Evolutionary conservation across 208 protist species (phyloP).

Genomic region (Angomonas deanei): DNA sequence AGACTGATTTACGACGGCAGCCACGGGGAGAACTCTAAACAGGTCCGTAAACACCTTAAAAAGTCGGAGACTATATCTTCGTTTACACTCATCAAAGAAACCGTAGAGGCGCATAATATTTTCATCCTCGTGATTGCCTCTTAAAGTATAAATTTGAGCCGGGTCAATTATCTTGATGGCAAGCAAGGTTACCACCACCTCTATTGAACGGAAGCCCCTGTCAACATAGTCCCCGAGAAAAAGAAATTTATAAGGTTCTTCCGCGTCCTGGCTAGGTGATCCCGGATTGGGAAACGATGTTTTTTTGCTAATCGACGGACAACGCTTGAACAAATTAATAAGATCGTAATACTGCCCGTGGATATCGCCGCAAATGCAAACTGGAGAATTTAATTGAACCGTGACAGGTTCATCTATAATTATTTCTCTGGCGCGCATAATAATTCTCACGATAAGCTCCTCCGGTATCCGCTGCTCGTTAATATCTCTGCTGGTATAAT

Average conservation of each 20-base stretch:
- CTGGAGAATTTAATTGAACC: slow-evolving; percentile 63
- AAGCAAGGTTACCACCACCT: slow-evolving; percentile 91
- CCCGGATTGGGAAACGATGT: slow-evolving; percentile 19
- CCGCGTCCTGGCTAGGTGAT: neutral
- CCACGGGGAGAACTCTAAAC: slow-evolving; percentile 98
- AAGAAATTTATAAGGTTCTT: slow-evolving; percentile 91
- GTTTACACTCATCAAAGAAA: slow-evolving; percentile 99
- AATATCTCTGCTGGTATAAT: slow-evolving; percentile 47
- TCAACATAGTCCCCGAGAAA: slow-evolving; percentile 96
- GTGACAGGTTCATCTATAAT: slow-evolving; percentile 70
- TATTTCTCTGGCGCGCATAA: slow-evolving; percentile 41
- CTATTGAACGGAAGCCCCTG: slow-evolving; percentile 95
- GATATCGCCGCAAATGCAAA: slow-evolving; percentile 97
- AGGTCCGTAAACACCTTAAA: slow-evolving; percentile 99
- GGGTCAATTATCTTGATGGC: slow-evolving; percentile 97
- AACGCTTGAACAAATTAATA: slow-evolving; percentile 92
- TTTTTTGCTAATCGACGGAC: slow-evolving; percentile 50
- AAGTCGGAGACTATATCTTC: slow-evolving; percentile 94
- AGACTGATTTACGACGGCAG: slow-evolving; percentile 97
- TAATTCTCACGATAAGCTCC: slow-evolving; percentile 57
- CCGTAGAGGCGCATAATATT: slow-evolving; percentile 99
- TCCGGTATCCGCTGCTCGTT: slow-evolving; percentile 64
- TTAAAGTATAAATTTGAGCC: slow-evolving; percentile 96
- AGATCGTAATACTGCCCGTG: slow-evolving; percentile 98
- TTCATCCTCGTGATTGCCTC: slow-evolving; percentile 99